A percentile compares a stretch with the other conserved stretches of the same genome.
phyloP scores from a whole-genome alignment of 768 basidiomycete genomes.

The Tricholoma matsutake region DNA sequence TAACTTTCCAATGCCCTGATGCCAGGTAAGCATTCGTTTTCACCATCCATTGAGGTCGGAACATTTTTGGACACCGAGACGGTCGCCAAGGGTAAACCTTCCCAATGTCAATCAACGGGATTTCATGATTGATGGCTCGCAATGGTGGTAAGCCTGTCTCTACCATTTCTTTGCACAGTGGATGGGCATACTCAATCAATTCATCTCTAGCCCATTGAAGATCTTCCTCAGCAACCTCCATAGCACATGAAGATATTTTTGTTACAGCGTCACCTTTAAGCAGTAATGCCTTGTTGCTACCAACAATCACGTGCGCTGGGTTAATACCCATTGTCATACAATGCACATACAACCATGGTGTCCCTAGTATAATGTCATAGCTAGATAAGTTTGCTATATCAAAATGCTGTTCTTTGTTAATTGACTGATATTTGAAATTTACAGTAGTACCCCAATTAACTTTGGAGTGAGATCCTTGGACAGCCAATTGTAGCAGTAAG shows the following conservation, averaged over 20 bases:
- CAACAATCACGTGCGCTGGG: no score
- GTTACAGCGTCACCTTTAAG: slow-evolving; percentile 15
- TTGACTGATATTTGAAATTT: no score
- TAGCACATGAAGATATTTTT: slow-evolving; percentile 5
- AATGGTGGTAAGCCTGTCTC: no score
- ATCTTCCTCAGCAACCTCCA: neutral
- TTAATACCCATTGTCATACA: slow-evolving; percentile 25
- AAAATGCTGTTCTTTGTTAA: slow-evolving; percentile 21
- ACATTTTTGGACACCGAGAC: slow-evolving; percentile 9
- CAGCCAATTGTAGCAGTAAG: slow-evolving; percentile 2
- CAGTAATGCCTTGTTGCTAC: neutral
- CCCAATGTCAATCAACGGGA: no score
- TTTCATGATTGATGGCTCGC: no score
- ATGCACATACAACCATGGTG: slow-evolving; percentile 31
- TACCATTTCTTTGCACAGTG: no score
- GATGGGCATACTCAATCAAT: slow-evolving; percentile 11
- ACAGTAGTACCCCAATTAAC: slow-evolving; percentile 2
- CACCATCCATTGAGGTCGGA: slow-evolving; percentile 6
- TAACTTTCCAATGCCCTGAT: slow-evolving; percentile 9
- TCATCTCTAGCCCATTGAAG: slow-evolving; percentile 1
- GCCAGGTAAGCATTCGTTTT: slow-evolving; percentile 9
- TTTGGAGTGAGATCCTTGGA: slow-evolving; percentile 1
- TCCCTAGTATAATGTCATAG: slow-evolving; percentile 38
- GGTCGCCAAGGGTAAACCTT: no score
- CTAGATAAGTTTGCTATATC: slow-evolving; percentile 35